Percentiles rank a stretch among this genome's conserved stretches.
phyloP scores from a whole-genome alignment of 1,284 basidiomycete genomes.

The Puccinia triticina region DNA sequence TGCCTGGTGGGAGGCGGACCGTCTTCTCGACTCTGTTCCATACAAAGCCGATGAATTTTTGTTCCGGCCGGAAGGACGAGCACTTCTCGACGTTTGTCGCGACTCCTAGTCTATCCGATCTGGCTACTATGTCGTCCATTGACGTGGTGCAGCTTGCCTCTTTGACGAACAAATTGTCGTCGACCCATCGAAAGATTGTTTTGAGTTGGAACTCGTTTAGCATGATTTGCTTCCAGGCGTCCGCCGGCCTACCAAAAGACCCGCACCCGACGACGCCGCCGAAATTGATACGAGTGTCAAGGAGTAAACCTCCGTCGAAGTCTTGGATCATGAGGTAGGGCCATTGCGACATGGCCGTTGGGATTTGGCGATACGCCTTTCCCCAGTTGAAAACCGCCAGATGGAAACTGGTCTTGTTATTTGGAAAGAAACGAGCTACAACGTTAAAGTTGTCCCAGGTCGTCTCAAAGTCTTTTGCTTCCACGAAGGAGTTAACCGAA shows the following conservation, averaged over 20 bases:
- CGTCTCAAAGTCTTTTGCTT: background rate
- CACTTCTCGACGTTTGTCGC: constrained; percentile 8
- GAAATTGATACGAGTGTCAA: background rate
- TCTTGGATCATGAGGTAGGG: too few relatives aligned
- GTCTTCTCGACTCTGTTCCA: too few relatives aligned
- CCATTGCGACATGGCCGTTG: too few relatives aligned
- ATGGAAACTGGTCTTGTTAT: background rate
- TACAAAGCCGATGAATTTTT: constrained; percentile 20
- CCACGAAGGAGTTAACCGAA: constrained; percentile 17
- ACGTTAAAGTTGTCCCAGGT: constrained; percentile 27
- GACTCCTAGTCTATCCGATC: background rate
- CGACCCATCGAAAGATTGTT: constrained; percentile 3
- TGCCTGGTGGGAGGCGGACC: too few relatives aligned
- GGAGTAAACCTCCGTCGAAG: too few relatives aligned
- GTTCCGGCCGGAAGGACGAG: background rate
- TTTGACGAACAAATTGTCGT: too few relatives aligned
- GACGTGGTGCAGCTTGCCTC: background rate
- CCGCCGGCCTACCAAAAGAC: constrained; percentile 12
- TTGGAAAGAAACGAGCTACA: background rate
- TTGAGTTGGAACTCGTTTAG: background rate
- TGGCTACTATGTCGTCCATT: background rate
- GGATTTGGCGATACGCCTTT: too few relatives aligned
- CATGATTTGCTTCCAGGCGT: constrained; percentile 8
- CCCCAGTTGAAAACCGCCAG: background rate
- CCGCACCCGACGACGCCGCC: constrained; percentile 7